Conservation (phyloP, 148 eudicot species). For the Vaccinium darrowii region DNA sequence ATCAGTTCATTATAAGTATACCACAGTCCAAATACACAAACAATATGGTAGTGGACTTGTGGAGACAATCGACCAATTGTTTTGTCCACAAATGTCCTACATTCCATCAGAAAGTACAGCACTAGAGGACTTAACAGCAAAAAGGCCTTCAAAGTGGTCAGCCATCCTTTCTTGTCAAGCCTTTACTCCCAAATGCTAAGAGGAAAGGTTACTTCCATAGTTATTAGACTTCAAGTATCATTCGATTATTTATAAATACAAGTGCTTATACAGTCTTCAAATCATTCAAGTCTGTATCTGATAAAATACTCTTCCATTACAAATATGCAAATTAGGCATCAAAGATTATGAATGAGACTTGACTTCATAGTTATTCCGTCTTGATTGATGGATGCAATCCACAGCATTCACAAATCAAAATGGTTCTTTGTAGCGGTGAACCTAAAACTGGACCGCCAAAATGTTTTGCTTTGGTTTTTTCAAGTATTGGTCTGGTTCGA, state of each 20-base stretch:
- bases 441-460: too few relatives aligned
- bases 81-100: neutral
- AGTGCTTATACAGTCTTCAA: neutral
- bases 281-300: neutral
- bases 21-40: neutral
- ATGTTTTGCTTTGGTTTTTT: too few relatives aligned
- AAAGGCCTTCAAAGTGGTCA: neutral
- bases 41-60: neutral
- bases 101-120: neutral
- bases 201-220: neutral
- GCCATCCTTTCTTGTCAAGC: neutral
- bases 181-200: neutral
- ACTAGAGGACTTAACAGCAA: neutral
- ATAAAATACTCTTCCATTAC: neutral
- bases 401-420: neutral
- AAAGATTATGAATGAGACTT: neutral
- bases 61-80: neutral
- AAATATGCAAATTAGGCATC: neutral
- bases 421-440: neutral
- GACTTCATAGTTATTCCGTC: neutral
- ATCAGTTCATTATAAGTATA: neutral
- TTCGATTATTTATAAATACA: neutral
- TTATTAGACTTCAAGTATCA: neutral
- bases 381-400: neutral
- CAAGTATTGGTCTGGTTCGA: too few relatives aligned